Base-by-base conservation (phyloP, 2,329 filamentous ascomycete genomes). In the Calonectria hawksworthii region DNA sequence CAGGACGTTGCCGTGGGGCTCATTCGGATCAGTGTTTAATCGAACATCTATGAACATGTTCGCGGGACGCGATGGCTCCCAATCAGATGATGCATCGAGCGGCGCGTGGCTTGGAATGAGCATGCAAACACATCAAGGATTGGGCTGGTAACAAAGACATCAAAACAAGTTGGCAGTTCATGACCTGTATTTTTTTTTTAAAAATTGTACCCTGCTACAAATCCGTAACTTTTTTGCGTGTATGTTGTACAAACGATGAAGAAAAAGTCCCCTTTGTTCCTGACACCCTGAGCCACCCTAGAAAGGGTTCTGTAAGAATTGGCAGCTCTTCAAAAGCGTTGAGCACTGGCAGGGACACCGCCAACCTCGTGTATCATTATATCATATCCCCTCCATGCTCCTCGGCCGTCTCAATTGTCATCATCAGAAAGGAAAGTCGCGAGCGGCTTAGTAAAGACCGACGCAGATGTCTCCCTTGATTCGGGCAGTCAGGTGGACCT, bases 401-500 rank as follows among this genome's bases (percentile, higher is more conserved):
- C 44, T 52, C n/a, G 11, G 11, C 18, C 16, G 5, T 73, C 38
- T 47, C 65, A 73, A 69, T 65, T 56, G 59, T 21, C 18, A 4
- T 59, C 66, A 70, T 70, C 61, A 51, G 44, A 63, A 59, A 66
- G 41, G n/a, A 70, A 30, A n/a, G 34, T 28, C 26, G 52, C 47
- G 56, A 72, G 56, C 36, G 11, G 54, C 47, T 61, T 81, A 82
- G 79, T 82, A 82, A 34, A 82, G 80, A 63, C 80, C 80, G 59
- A 93, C 88, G 26, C 89, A 88, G 79, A 92, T 92, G 81, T 93
- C 91, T 87, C 91, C 91, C 61, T 90, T 86, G 74, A 92, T 86
- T 67, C 91, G 84, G 64, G 91, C 91, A 23, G 90, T 92, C 76
- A 92, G 83, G 81, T 93, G 90, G 54, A 92, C 89, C 81, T 92